These are phyloP conservation scores for Nemania diffusa DNA, from an alignment of 2,329 filamentous ascomycete species.

Conservation along the genomic window DNA sequence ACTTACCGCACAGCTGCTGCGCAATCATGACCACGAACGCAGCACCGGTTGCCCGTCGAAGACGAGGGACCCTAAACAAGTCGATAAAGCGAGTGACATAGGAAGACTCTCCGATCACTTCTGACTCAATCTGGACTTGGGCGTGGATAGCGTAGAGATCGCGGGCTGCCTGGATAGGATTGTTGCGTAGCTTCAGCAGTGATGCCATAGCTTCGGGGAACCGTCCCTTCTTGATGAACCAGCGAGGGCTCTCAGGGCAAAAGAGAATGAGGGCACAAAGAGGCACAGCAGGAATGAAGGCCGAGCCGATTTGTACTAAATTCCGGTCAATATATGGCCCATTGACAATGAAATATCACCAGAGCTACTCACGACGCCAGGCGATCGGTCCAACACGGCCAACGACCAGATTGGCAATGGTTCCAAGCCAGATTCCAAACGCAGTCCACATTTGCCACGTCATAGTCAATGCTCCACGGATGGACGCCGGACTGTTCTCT, in stretches of 20 bases:
- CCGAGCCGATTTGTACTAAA: conserved; percentile 53
- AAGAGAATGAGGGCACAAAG: conserved; percentile 70
- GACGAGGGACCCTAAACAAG: conserved; percentile 74
- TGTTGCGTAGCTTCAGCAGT: conserved; percentile 63
- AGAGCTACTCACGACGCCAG: conserved; percentile 36
- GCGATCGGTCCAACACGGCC: conserved; percentile 53
- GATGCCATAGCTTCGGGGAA: conserved; percentile 70
- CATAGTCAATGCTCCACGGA: conserved; percentile 83
- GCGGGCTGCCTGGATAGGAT: conserved; percentile 66
- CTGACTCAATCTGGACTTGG: conserved; percentile 69
- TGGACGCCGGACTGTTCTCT: conserved; percentile 74
- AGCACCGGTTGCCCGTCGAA: conserved; percentile 77
- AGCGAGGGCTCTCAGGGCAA: conserved; percentile 73
- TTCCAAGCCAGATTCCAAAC: conserved; percentile 70
- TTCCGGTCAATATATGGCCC: conserved; percentile 11
- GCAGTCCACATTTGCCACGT: conserved; percentile 79
- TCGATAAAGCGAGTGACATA: conserved; percentile 72
- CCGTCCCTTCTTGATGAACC: conserved; percentile 72
- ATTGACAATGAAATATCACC: background rate
- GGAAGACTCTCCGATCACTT: conserved; percentile 61
- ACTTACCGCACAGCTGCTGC: conserved; percentile 71
- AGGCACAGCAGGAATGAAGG: conserved; percentile 68
- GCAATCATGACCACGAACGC: conserved; percentile 83
- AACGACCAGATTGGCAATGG: conserved; percentile 67
- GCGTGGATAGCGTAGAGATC: conserved; percentile 73